A percentile compares a stretch with the other conserved stretches of the same genome.
phyloP scores from a whole-genome alignment of 108 stramenopile species.

The Heterococcus sp. region DNA sequence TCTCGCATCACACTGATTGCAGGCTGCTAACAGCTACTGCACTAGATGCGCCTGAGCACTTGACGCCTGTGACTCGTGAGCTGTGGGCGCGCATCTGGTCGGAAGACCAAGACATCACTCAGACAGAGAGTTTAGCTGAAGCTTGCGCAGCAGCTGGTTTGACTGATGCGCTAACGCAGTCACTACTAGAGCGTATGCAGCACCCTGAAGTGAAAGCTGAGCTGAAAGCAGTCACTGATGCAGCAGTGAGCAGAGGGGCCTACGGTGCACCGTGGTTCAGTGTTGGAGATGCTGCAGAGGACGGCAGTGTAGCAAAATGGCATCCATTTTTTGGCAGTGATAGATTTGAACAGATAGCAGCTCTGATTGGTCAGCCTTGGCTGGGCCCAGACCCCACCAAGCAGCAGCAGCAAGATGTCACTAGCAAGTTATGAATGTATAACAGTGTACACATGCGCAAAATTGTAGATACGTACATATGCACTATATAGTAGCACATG shows the following conservation, averaged over 20 bases:
- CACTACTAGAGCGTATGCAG: constrained; percentile 1
- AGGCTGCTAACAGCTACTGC: constrained; percentile 27
- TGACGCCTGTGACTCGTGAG: constrained; percentile 8
- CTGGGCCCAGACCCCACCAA: constrained; percentile 24
- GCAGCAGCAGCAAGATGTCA: too few species aligned
- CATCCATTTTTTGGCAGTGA: constrained; percentile 43
- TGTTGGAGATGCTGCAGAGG: not conserved
- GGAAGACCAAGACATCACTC: not conserved
- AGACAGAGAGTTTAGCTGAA: constrained; percentile 7
- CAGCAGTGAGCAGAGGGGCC: constrained; percentile 21
- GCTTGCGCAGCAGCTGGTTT: constrained; percentile 16
- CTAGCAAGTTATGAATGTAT: too few species aligned
- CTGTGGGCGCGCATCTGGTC: constrained; percentile 38
- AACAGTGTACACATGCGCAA: too few species aligned
- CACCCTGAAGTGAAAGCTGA: constrained; percentile 26
- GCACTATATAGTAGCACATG: too few species aligned
- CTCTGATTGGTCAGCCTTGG: constrained; percentile 32
- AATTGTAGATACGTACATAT: too few species aligned
- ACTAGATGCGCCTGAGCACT: constrained; percentile 4
- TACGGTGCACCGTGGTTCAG: constrained; percentile 33
- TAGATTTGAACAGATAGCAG: constrained; percentile 26
- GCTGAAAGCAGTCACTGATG: constrained; percentile 9
- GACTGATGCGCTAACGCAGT: not conserved
- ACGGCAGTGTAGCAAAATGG: too few species aligned
- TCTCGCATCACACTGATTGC: too few species aligned